phyloP scores from a whole-genome alignment of 1,284 basidiomycete genomes.

The Porodaedalea pini region DNA sequence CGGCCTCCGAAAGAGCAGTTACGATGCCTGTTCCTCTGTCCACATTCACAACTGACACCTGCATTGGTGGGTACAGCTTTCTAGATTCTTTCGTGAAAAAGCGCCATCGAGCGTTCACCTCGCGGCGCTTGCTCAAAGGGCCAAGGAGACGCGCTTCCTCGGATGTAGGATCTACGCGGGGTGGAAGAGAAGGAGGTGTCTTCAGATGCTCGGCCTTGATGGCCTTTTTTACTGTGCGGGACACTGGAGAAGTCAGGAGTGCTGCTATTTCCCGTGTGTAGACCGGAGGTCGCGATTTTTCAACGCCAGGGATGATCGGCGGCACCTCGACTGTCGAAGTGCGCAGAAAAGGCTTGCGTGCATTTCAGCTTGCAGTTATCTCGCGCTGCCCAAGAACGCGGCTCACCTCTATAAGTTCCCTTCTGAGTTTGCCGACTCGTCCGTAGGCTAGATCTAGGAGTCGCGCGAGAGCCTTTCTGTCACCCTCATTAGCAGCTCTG shows the following conservation, averaged over 20 bases:
- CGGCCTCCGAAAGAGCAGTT: neutral
- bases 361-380: slow-evolving; percentile 3
- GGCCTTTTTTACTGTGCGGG: slow-evolving; percentile 44
- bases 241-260: slow-evolving; percentile 51
- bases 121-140: slow-evolving; percentile 63
- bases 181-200: slow-evolving; percentile 53
- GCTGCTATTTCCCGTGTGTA: slow-evolving; percentile 60
- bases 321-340: slow-evolving; percentile 40
- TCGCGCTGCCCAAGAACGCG: too few relatives aligned
- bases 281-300: slow-evolving; percentile 56
- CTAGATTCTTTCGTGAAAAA: slow-evolving; percentile 54
- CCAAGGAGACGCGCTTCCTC: slow-evolving; percentile 60
- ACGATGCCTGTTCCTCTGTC: slow-evolving; percentile 14
- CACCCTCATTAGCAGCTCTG: slow-evolving; percentile 53
- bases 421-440: slow-evolving; percentile 62
- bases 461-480: slow-evolving; percentile 49
- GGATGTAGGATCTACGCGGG: slow-evolving; percentile 52
- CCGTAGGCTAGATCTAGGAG: slow-evolving; percentile 79
- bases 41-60: slow-evolving; percentile 34
- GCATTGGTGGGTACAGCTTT: slow-evolving; percentile 57
- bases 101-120: slow-evolving; percentile 68
- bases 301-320: slow-evolving; percentile 47
- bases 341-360: slow-evolving; percentile 48
- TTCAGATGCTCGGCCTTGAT: slow-evolving; percentile 38
- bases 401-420: slow-evolving; percentile 60